Base-by-base conservation (phyloP, 257 asterid species). In the Fraxinus americana region DNA sequence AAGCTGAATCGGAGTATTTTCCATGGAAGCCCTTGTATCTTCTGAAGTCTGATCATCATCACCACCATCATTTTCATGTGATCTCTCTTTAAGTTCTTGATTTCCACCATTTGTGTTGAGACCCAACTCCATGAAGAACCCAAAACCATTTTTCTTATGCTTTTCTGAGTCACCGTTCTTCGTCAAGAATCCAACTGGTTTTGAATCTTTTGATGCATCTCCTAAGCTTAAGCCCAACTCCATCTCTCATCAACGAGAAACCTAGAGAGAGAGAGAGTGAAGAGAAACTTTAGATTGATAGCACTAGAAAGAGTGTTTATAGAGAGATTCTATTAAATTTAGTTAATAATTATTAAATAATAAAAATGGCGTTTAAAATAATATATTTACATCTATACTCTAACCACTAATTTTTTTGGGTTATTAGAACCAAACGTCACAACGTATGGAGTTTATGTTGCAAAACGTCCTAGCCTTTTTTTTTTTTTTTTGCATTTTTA, bases 151-250 rank as follows among this genome's bases (percentile, higher is more conserved):
- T 27, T 61, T 80, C 2, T 76, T 77, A n/a, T 77, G 61, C n/a
- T 38, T 2, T 76, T 48, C 19, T 43, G 30, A 21, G 68, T 4
- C 6, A 25, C 68, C n/a, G 74, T 43, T 75, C 8, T 77, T 83
- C 32, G 79, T 38, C 79, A 78, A 78, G 77, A 87, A 82, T 6
- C 54, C 73, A 13, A 78, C 23, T 7, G 88, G 43, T 52, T 80
- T 84, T 0, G 91, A 84, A 13, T 86, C 78, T 52, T 80, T 84
- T 0, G 91, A 84, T 16, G 87, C 78, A 50, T 90, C 91, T 63
- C 97, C 97, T 36, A 92, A 86, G 81, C 89, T 89, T 77, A 92
- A 81, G 21, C 92, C 96, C 72, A 92, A 83, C 86, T 92, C 97
- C 97, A 92, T 92, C 48, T 73, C 45, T 67, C 83, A 74, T 75